Conservation (phyloP, 2,329 filamentous ascomycete species). For the Penicillium decumbens region DNA sequence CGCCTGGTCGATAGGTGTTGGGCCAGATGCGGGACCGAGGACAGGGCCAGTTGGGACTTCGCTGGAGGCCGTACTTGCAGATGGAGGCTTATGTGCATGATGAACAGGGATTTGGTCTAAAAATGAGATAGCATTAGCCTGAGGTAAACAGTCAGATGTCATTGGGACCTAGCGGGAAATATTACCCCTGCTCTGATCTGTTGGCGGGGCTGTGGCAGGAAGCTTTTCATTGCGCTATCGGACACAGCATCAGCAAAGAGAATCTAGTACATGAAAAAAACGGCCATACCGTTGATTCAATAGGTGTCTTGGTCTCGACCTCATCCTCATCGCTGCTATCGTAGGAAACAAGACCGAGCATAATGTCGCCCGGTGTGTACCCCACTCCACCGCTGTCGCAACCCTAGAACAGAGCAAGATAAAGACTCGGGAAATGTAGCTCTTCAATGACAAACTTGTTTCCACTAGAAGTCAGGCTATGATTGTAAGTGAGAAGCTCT, state of each 20-base stretch:
- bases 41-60: constrained; percentile 28
- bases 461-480: not conserved
- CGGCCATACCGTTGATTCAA: constrained; percentile 22
- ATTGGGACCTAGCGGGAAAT: not conserved
- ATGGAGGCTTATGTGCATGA: not conserved
- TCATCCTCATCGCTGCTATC: constrained; percentile 47
- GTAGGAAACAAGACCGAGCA: constrained; percentile 43
- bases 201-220: not conserved
- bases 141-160: not conserved
- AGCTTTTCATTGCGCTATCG: not conserved
- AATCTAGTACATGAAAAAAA: not conserved
- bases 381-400: not conserved
- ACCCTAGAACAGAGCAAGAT: not conserved
- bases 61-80: constrained; percentile 1
- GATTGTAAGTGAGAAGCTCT: not conserved
- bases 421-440: not conserved
- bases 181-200: not conserved
- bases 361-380: constrained; percentile 16
- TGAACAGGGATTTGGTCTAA: constrained; percentile 3
- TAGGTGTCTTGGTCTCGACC: constrained; percentile 17
- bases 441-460: not conserved
- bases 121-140: not conserved
- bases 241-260: not conserved
- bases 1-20: constrained; percentile 27
- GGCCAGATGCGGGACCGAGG: constrained; percentile 39